Evolutionary conservation across 2,329 filamentous ascomycete species (phyloP), one percentile per base, ranked within the genome.

Genomic region (Fusarium compactum): DNA sequence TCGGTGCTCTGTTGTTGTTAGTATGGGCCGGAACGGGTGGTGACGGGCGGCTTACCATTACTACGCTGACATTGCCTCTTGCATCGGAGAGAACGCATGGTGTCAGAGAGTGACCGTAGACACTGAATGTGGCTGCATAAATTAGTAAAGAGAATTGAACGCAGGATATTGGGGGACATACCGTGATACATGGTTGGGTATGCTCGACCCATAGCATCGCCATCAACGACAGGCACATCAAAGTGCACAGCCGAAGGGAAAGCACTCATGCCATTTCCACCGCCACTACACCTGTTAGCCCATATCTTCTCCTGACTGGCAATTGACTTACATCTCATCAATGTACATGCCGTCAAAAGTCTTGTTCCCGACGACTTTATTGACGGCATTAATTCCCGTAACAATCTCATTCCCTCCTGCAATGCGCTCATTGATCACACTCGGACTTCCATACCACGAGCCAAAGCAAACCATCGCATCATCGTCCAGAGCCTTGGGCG

Each of bases 391-490:
- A 46, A 82, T 80, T 2, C 79, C 81, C 5, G 69, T 72, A 22
- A 77, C 71, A 24, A 82, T 81, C 65, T 82, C 81, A 18, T 70
- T 78, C 6, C 81, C 81, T 2, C 74, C 74, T 1, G 76, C 75
- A 2, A 82, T 74, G 0, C 78, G 76, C 70, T 82, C 81, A 34
- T 80, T 80, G 43, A 80, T 79, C 12, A 82, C 81, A 22, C 79
- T 82, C 0, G 81, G 81, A 34, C 80, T 82, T 5, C 83, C 83
- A 45, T 84, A 84, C 77, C 82, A 84, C 1, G 82, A 82, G 0
- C 82, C 82, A 41, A 83, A 81, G 44, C 82, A 82, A 6, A 82
- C 77, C 3, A 77, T 70, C 11, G 80, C 82, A 14, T 78, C 73
- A 30, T 84, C 82, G 7, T 76, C 72, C 0, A 85, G 69, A 0